Evolutionary conservation across 2,329 filamentous ascomycete genomes (phyloP).

Genomic region (Neopestalotiopsis clavispora): DNA sequence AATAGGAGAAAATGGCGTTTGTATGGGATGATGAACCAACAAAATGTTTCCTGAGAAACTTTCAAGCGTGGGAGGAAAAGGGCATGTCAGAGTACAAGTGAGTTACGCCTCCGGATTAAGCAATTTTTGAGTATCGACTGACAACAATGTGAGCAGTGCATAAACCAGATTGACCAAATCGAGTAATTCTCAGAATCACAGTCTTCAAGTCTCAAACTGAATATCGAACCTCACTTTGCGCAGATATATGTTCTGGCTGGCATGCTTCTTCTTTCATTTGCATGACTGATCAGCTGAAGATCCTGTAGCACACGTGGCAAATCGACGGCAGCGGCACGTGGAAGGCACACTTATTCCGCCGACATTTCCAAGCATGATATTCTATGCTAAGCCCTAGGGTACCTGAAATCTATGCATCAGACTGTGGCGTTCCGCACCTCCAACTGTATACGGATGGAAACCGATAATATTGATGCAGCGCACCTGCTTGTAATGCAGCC

Average conservation of each 20-base stretch:
- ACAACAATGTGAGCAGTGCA: neutral
- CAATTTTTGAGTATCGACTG: neutral
- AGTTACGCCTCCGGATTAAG: neutral
- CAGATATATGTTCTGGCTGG: neutral
- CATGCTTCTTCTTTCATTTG: no score
- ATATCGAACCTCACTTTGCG: neutral
- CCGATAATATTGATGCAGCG: no score
- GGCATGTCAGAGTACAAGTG: conserved; percentile 4
- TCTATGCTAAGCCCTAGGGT: no score
- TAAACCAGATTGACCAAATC: neutral
- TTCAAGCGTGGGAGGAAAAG: neutral
- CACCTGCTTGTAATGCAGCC: no score
- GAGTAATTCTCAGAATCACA: neutral
- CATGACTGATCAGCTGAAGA: no score
- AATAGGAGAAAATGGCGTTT: neutral
- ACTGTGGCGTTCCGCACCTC: no score
- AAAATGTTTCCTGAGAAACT: neutral
- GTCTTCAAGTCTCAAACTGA: neutral
- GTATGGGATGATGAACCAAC: neutral
- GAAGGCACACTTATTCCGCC: no score
- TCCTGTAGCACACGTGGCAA: no score
- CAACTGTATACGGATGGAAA: no score
- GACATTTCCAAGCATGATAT: no score
- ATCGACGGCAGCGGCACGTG: no score
- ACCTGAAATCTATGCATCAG: no score